Evolutionary conservation across 768 basidiomycete species (phyloP).

Genomic region (Tylopilus felleus): DNA sequence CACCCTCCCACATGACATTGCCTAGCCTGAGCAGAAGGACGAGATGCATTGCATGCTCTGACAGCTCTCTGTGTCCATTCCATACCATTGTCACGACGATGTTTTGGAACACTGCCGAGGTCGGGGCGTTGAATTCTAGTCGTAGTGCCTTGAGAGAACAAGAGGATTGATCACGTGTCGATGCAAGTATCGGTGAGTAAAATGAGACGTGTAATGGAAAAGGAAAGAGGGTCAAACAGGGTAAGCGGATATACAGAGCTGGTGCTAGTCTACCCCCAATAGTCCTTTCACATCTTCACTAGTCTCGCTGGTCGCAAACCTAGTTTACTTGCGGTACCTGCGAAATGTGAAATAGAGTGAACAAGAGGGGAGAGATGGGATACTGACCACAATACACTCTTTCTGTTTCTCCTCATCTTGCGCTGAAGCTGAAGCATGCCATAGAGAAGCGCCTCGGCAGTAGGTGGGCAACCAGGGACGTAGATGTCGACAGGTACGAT

Average conservation of each 20-base stretch:
- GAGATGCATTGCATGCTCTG: neutral
- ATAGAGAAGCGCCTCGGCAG: constrained; percentile 95
- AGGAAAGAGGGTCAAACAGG: constrained; percentile 6
- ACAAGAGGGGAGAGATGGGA: neutral
- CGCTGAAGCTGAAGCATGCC: constrained; percentile 96
- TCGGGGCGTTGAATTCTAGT: constrained; percentile 1
- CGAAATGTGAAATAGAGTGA: neutral
- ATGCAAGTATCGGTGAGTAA: constrained; percentile 1
- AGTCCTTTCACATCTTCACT: constrained; percentile 4
- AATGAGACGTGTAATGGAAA: neutral
- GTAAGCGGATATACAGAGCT: constrained; percentile 17
- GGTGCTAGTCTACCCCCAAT: constrained; percentile 24
- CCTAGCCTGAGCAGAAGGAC: neutral
- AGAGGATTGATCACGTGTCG: neutral
- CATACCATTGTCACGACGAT: neutral
- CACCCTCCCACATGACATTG: neutral
- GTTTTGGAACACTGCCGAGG: neutral
- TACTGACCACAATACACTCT: constrained; percentile 79
- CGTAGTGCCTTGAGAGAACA: neutral
- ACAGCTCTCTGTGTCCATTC: neutral
- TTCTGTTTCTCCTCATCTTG: constrained; percentile 89
- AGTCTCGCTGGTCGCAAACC: neutral
- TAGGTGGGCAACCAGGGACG: constrained; percentile 92
- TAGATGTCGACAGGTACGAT: constrained; percentile 99
- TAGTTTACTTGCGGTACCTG: constrained; percentile 29